Base-by-base conservation (phyloP, 495 filamentous ascomycete genomes). In the Neurospora sublineolata region DNA sequence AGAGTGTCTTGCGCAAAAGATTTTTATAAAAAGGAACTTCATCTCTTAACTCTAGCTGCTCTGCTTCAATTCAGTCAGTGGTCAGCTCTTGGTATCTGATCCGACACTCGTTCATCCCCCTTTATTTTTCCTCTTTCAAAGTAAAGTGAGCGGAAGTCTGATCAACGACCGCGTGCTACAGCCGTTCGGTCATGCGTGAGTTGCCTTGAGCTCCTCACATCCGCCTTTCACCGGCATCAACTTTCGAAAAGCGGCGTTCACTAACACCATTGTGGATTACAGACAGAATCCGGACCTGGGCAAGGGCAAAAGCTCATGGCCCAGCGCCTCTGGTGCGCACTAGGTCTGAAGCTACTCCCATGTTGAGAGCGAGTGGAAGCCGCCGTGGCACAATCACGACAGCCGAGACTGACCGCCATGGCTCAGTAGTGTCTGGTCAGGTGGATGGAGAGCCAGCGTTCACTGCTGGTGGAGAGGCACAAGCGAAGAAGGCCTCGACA, bases 201-300 rank as follows among this genome's bases (percentile, higher is more conserved):
- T 36, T 33, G 27, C 11, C 37, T 6, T 11, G 39, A 14, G 20
- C n/a, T 8, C 18, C 40, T 30, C 9, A 38, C 10, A 52, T 58
- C 36, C 30, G 23, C 27, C 27, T 36, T 60, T 27, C 38, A 7
- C 23, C n/a, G 6, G 14, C 33, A 30, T 70, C 2, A 3, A 36
- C 5, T 27, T 46, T 37, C 12, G 1, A 70, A 52, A 23, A 52
- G 18, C 30, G 27, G 9, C 40, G 9, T 33, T 58, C 9, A 36
- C 46, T 70, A n/a, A 70, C 40, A 46, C 1, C 9, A 14, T 14
- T 42, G 23, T 33, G 40, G 27, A n/a, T 37, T n/a, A 37, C 40
- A 73, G 72, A 73, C 44, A 37, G 69, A 36, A 27, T 73, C 38
- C 27, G 69, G 40, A 46, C 72, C 27, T 73, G 68, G 72, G 72